Evolutionary conservation across 139 green algal genomes (phyloP), one percentile per base, ranked within the genome.

Genomic region (Zygnema circumcarinatum): DNA sequence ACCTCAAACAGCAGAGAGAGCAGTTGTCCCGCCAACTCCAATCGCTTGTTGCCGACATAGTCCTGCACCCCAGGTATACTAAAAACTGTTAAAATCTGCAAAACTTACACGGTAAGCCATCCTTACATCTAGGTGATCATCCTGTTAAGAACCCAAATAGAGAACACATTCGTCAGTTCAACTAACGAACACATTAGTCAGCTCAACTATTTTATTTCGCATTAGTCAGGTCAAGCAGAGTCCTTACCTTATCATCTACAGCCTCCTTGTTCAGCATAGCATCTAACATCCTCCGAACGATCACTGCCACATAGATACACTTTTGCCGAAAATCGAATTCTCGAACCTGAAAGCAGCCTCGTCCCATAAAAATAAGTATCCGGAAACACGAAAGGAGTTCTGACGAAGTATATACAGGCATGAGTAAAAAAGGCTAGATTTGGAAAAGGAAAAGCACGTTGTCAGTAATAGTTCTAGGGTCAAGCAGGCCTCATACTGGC

Each of bases 31-130:
- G 97, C 95, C 83, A 99, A 94, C 92, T 99, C 97, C 86, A 99
- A 93, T 1, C 97, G 91, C 92, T 99, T 99, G 95, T 99, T 99
- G 84, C 97, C 97, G 79, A 98, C 98, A 93, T 99, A 99, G 92
- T 99, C 97, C 87, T 91, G 81, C 22, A 78, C 11, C 3, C 31
- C n/a, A n/a, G n/a, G n/a, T n/a, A n/a, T 20, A 25, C 11, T 16
- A 83, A 73, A 41, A 39, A 72, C 32, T 25, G 22, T 25, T 72
- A 67, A 25, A 83, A 3, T 22, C n/a, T n/a, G n/a, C n/a, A n/a
- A n/a, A n/a, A n/a, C 56, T 29, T 25, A 72, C 56, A 29, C 25
- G 72, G 20, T 33, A 79, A 79, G 72, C 72, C 38, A 33, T 33
- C 29, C 29, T 72, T 29, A 29, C 29, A 72, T 72, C 29, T 35